Base-by-base conservation (phyloP, 1,284 basidiomycete genomes). In the Ganoderma resinaceum region DNA sequence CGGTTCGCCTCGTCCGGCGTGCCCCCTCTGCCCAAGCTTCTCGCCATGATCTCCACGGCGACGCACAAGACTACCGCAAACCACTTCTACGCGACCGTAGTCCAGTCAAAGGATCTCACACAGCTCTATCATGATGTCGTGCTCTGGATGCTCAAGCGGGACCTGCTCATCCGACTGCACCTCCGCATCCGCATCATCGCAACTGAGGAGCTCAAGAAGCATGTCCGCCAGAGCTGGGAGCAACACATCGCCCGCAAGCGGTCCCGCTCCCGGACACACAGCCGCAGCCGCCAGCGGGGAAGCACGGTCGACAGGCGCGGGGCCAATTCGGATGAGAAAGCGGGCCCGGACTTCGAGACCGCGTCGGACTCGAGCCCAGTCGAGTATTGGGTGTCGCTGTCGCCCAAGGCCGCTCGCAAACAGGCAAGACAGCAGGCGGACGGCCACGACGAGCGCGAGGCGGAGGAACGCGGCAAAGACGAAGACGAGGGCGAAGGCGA, bases 91-190 rank as follows among this genome's bases (percentile, higher is more conserved):
- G 89, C 89, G n/a, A 87, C 89, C 6, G 88, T 94, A 38, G 91
- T 94, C 20, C 84, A 87, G 62, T 82, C 84, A 31, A 90, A 91
- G 72, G 90, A 93, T 37, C 81, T 87, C 23, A 87, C 95, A 37
- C 84, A 88, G 18, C 80, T 90, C 53, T 97, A 94, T 77, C 87
- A 93, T 66, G 89, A 94, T 52, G 92, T 96, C 43, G 88, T 99
- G n/a, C 81, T 93, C 57, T 99, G 97, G 96, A 89, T 99, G 82
- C 85, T 99, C 46, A 92, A 94, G 72, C 89, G 91, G 62, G 94
- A 95, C 73, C 86, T 99, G 68, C 84, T 98, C 29, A 87, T 94
- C 66, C 94, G 95, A 40, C 85, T 97, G 57, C 96, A 97, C 78
- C 88, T 96, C 9, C 90, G 93, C 52, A 89, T 97, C 63, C 90